Base-by-base conservation (phyloP, 2,329 filamentous ascomycete genomes). In the Xylariaceae sp. region DNA sequence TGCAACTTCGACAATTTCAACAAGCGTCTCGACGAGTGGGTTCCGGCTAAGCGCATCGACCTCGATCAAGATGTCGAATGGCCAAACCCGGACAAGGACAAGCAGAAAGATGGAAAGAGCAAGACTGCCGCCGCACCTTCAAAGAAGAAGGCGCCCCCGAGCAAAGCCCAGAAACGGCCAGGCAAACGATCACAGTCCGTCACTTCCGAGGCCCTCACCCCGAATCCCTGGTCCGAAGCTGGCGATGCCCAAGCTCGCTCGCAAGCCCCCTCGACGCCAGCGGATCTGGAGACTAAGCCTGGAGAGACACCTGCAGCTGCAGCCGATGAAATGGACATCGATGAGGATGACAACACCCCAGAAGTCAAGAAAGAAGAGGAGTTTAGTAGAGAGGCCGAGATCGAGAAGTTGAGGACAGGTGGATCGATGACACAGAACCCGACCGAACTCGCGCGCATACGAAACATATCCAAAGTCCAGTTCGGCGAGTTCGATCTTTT, bases 361-460 rank as follows among this genome's bases (percentile, higher is more conserved):
- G 72, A 75, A 12, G 63, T 69, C 5, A 77, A 76, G 62, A 74
- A 72, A 49, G 74, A 81, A 64, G 72, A 74, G 12, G 76, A 79
- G 5, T 93, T 89, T 66, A 86, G 87, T 57, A 83, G 88, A 45
- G 89, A 96, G 69, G 89, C 95, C 59, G 94, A 99, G 70, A 97
- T 97, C 51, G 94, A 99, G 69, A 96, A 97, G 68, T 79, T 99
- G 10, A 86, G 94, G 39, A 96, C 91, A 3, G 89, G 90, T 19
- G 95, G 94, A 31, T 97, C 91, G 55, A 97, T 99, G 94, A 99
- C 95, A 11, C 95, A 99, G 68, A 97, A 97, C 60, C 94, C 96
- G 51, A 91, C 93, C 12, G 95, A 99, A 67, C 91, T 99, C 55
- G 93, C 93, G 19, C 88, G 95, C 48, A 96, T 99, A 50, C 87